Evolutionary conservation across 345 rosid genomes (phyloP), one percentile per base, ranked within the genome.

Genomic region (Syzygium grande): DNA sequence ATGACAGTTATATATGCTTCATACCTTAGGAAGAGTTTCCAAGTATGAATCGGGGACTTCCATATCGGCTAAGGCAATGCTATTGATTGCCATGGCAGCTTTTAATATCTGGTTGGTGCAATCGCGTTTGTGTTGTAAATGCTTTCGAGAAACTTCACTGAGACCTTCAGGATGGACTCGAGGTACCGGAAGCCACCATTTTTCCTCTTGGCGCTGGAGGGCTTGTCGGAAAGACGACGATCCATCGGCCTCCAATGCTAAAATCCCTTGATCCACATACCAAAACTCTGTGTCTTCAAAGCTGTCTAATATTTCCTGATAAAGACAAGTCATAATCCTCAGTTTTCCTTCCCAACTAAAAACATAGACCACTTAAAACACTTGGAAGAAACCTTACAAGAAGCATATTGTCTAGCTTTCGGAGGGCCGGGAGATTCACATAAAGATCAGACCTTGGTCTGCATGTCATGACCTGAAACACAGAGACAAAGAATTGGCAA

Each of bases 181-280:
- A 87, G 99, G 99, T 88, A 97, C 96, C 0, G 99, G 99, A 27
- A 98, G 94, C 99, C 99, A 98, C 99, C 99, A 98, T 91, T 98
- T 98, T 86, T 97, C 99, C 90, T 97, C 99, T 88, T 96, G 99
- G 59, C 99, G 98, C 90, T 93, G 98, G 89, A 98, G 92, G 84
- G 93, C 90, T 89, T 92, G 93, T 10, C 93, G 92, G 79, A 94
- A 97, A 80, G 99, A 95, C 12, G 96, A 25, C 34, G 99, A 94
- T 19, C 96, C 98, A 84, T 94, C 96, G 30, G 94, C 88, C 86
- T 96, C 98, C 22, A 93, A 91, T 3, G 97, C 94, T 89, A 96
- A 88, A 89, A 98, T 95, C 85, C 99, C 99, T 91, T 97, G 98
- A 80, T 98, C 99, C 73, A 96, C 96, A 61, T 98, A 97, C 99